Percentiles rank a stretch among this genome's conserved stretches.
Conservation (phyloP, 768 basidiomycete genomes). For the Leccinum variicolor region DNA sequence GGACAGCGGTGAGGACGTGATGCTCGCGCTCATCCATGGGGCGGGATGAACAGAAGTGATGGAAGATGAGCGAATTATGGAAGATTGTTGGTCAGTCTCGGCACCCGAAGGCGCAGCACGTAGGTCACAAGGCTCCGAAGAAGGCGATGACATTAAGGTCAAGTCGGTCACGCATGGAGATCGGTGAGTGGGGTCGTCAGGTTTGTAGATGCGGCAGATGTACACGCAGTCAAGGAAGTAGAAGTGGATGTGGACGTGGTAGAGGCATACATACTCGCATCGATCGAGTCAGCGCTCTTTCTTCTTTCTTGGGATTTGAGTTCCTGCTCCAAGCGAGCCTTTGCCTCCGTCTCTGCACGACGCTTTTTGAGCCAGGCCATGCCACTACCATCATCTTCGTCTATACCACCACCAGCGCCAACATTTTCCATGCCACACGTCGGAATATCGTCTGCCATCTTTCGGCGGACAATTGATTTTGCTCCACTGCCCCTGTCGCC, state of each 20-base stretch:
- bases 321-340: constrained; percentile 22
- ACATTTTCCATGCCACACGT: constrained; percentile 31
- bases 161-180: constrained; percentile 18
- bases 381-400: constrained; percentile 83
- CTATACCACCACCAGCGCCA: constrained; percentile 25
- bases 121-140: background rate
- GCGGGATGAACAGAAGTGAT: background rate
- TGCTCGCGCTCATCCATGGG: constrained; percentile 16
- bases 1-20: constrained; percentile 25
- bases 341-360: constrained; percentile 54
- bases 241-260: constrained; percentile 20
- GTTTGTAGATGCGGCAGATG: constrained; percentile 14
- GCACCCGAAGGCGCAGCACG: background rate
- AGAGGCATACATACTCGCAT: constrained; percentile 20
- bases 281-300: constrained; percentile 21
- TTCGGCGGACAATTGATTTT: constrained; percentile 11
- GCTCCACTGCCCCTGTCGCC: constrained; percentile 12
- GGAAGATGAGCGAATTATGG: background rate
- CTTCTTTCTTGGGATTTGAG: constrained; percentile 16
- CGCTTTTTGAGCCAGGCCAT: constrained; percentile 78
- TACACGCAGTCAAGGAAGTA: constrained; percentile 17
- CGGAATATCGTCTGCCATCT: constrained; percentile 15
- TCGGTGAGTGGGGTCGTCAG: constrained; percentile 17
- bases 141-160: constrained; percentile 6
- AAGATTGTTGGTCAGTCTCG: background rate